Evolutionary conservation across 108 stramenopile species (phyloP), one percentile per base, ranked within the genome.

Genomic region (Pinguiococcus pyrenoidosus): DNA sequence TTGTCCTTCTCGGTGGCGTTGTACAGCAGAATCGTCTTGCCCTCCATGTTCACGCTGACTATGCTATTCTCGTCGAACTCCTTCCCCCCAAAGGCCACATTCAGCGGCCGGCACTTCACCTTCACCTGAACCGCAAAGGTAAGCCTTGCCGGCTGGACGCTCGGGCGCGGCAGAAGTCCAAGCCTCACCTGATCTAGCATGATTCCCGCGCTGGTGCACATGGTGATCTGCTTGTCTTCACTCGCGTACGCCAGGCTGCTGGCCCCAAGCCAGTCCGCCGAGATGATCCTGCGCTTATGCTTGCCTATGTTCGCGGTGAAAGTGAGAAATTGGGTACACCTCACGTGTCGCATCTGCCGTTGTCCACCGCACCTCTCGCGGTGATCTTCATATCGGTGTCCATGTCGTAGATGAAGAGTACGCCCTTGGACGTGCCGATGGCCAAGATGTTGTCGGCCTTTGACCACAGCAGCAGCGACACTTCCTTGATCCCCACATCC

Each of bases 41-140:
- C n/a, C n/a, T n/a, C n/a, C n/a, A n/a, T 54, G 41, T 54, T 54
- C 24, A 54, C 53, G 39, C 53, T 54, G 23, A 54, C 53, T 23
- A 54, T 54, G 53, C 43, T 38, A 41, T 54, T 43, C n/a, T n/a
- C n/a, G 41, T 42, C 53, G 23, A 44, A 33, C n/a, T 54, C 43
- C 14, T 54, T 54, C 20, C 39, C 53, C 14, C 53, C 53, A 43
- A 54, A 54, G 5, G 53, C 53, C 1, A 54, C 53, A 26, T 54
- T 43, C n/a, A 54, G 33, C 22, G 53, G 53, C 30, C 53, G 30
- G 20, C 42, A 54, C 43, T 54, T 54, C 13, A 54, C 53, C 53
- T 54, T 54, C 14, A 54, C 53, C 53, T 54, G 9, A 14, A 3
- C 2, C 33, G 12, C 9, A 18, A 8, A 9, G 18, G 4, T 3